These are phyloP conservation scores for Vaccinium myrtillus DNA, from an alignment of 148 eudicot genomes.

Conservation along the genomic window DNA sequence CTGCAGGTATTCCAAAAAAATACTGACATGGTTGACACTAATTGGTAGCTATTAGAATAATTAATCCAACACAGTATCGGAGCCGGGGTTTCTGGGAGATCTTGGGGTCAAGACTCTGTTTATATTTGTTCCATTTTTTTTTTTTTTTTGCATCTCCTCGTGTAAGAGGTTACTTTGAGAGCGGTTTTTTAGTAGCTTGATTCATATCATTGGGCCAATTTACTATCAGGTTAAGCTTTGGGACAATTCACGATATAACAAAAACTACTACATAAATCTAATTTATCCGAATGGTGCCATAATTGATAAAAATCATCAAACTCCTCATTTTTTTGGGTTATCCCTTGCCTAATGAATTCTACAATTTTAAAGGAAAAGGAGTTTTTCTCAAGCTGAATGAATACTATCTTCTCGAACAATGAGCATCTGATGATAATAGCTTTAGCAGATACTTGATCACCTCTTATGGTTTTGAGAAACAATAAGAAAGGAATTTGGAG, in stretches of 20 bases:
- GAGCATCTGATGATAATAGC: not conserved
- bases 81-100: not conserved
- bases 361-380: not conserved
- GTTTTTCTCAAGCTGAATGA: not conserved
- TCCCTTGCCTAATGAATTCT: not conserved
- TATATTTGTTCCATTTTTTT: not conserved
- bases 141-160: not conserved
- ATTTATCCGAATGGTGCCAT: not conserved
- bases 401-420: not conserved
- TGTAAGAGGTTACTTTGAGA: not conserved
- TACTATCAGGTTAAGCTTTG: not conserved
- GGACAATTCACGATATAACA: not conserved
- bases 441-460: constrained; percentile 6
- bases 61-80: not conserved
- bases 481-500: not conserved
- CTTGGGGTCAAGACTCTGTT: not conserved
- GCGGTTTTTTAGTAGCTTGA: not conserved
- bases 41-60: not conserved
- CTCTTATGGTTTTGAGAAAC: not conserved
- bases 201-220: not conserved
- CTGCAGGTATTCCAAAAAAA: not conserved
- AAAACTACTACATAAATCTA: not conserved
- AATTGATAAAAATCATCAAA: not conserved
- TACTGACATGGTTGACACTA: not conserved
- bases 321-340: too few relatives aligned